Percentiles rank a stretch among this genome's conserved stretches.
Conservation (phyloP, 2,329 filamentous ascomycete genomes). For the Amylocarpus encephaloides region DNA sequence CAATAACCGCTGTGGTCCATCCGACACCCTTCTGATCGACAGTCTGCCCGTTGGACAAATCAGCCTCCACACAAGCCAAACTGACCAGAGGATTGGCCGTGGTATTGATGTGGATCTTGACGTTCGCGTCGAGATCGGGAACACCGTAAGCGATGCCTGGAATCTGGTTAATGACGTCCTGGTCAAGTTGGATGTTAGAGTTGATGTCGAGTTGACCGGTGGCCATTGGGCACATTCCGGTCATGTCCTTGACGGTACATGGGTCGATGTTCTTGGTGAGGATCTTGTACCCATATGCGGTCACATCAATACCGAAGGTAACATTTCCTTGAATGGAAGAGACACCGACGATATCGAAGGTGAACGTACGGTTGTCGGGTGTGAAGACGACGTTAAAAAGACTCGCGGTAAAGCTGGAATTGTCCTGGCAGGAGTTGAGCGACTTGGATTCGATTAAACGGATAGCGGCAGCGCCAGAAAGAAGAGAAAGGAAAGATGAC, state of each 20-base stretch:
- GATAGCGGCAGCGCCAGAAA: slow-evolving; percentile 22
- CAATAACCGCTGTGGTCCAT: slow-evolving; percentile 84
- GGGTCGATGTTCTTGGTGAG: slow-evolving; percentile 66
- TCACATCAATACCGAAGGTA: slow-evolving; percentile 66
- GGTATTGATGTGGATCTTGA: slow-evolving; percentile 74
- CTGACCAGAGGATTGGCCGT: slow-evolving; percentile 49
- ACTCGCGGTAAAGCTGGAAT: slow-evolving; percentile 80
- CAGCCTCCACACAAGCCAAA: slow-evolving; percentile 81
- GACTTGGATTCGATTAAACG: slow-evolving; percentile 65
- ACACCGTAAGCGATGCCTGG: slow-evolving; percentile 83
- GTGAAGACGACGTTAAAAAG: slow-evolving; percentile 82
- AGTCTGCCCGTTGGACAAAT: slow-evolving; percentile 85
- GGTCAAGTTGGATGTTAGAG: slow-evolving; percentile 58
- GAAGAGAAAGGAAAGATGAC: slow-evolving; percentile 25
- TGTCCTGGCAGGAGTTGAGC: slow-evolving; percentile 75
- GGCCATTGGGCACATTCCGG: slow-evolving; percentile 85
- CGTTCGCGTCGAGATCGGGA: slow-evolving; percentile 82
- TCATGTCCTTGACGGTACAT: slow-evolving; percentile 58
- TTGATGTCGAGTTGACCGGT: slow-evolving; percentile 72
- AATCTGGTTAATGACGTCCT: slow-evolving; percentile 55
- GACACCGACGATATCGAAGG: slow-evolving; percentile 71
- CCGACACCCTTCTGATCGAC: slow-evolving; percentile 84
- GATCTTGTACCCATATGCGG: slow-evolving; percentile 76
- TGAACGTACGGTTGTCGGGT: slow-evolving; percentile 65
- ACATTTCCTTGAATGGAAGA: slow-evolving; percentile 81